Evolutionary conservation across 139 green algal species (phyloP), one percentile per base, ranked within the genome.

Genomic region (Penium margaritaceum): DNA sequence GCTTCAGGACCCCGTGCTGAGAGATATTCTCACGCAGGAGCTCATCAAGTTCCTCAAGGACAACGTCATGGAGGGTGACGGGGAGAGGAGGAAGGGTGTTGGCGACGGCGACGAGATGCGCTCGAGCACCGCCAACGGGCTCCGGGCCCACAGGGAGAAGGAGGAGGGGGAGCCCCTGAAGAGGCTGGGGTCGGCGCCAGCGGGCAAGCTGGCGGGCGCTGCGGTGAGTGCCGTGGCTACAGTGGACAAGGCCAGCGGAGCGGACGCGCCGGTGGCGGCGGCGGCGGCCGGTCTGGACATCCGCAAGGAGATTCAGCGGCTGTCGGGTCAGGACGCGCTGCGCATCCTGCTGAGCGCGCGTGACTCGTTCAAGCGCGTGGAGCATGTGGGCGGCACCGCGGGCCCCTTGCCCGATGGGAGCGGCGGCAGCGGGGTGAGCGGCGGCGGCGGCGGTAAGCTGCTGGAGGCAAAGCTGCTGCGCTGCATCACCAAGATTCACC

Each of bases 321-420:
- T 60, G 5, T 60, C 51, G 1, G 51, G 51, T 0, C 24, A 60
- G 6, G 51, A 60, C 30, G 51, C 51, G 2, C 51, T 60, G 21
- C 51, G 51, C n/a, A 60, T 60, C 30, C 51, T 60, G 51, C 51
- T 60, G 14, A 60, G 51, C 51, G 51, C 51, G 1, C 51, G 51
- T 9, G 30, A 60, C 51, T 60, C 51, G 21, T 60, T 60, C 51
- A 60, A 60, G 17, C 51, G 51, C 15, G 51, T 19, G 1, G 21
- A 58, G 51, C 51, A 60, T n/a, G n/a, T n/a, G n/a, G n/a, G n/a
- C n/a, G n/a, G n/a, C n/a, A n/a, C n/a, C n/a, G n/a, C n/a, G n/a
- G n/a, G n/a, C n/a, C n/a, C n/a, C n/a, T n/a, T n/a, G n/a, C n/a
- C n/a, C n/a, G n/a, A n/a, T n/a, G n/a, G n/a, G n/a, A n/a, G n/a